Percentiles rank a stretch among this genome's conserved stretches.
phyloP scores from a whole-genome alignment of 148 eudicot species.

The Arbutus unedo region DNA sequence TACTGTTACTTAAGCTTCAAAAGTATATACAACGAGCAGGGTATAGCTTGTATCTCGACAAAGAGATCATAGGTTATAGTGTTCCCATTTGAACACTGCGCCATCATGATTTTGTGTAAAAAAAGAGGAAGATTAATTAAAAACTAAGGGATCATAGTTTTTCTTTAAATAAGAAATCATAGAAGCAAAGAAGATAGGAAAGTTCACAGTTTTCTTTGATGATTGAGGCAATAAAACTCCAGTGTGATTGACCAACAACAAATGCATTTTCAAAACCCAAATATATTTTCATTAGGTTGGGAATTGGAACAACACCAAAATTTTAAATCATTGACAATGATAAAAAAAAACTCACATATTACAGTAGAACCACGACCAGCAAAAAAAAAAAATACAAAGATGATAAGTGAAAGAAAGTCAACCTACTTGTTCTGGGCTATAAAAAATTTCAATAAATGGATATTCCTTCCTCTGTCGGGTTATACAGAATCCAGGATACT shows the following conservation, averaged over 20 bases:
- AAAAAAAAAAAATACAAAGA: background rate
- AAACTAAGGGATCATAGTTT: background rate
- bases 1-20: background rate
- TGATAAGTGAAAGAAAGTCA: background rate
- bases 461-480: slow-evolving; percentile 86
- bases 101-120: background rate
- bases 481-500: slow-evolving; percentile 94
- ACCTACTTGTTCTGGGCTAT: slow-evolving; percentile 87
- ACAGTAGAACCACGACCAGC: background rate
- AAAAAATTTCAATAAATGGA: slow-evolving; percentile 89
- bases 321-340: background rate
- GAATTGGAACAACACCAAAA: background rate
- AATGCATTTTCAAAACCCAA: background rate
- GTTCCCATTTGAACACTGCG: background rate
- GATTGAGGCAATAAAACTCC: background rate
- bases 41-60: background rate
- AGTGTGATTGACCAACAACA: background rate
- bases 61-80: background rate
- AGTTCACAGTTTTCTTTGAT: background rate
- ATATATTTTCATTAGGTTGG: background rate
- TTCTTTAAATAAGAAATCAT: background rate
- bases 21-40: background rate
- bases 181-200: background rate
- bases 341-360: background rate
- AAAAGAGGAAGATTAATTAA: background rate